Base-by-base conservation (phyloP, 495 filamentous ascomycete species). In the Elaphomyces granulatus region DNA sequence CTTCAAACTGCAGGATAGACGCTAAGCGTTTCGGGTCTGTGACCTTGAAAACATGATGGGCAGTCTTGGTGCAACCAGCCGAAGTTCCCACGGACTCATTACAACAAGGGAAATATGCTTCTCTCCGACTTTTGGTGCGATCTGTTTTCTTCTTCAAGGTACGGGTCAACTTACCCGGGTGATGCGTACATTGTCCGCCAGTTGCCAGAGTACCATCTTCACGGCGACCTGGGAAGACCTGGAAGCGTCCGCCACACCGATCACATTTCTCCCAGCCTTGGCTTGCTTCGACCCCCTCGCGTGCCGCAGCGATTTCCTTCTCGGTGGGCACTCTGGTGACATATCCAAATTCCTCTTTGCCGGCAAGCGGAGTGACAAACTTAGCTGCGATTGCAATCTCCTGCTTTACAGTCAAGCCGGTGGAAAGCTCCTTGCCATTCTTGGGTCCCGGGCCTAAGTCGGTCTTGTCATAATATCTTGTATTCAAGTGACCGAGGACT, bases 31-130 rank as follows among this genome's bases (percentile, higher is more conserved):
- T 86, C 1, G 69, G 55, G 34, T 85, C 77, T 2, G 71, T 76
- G 7, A 81, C 68, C 53, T 92, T 95, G 72, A 90, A 96, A 16
- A 95, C 90, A 50, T 99, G 90, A 2, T 70, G 75, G 2, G 70
- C 52, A 12, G 64, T 64, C 38, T 64, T 73, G 2, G 69, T 74
- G 55, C 90, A 99, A 15, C 90, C 90, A 0, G 68, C 47, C 0
- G 75, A 74, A 20, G 76, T 67, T 12, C 84, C 84, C 8, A 86
- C 48, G 2, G 63, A 56, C 50, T 83, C 68, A 38, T 78, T 71
- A 55, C 90, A 99, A 57, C 90, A 99, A 18, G 75, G 64, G 45
- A 73, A 90, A 34, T 68, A 72, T 40, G 71, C 67, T n/a, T 78
- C 69, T 15, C 44, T 41, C 38, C 58, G 42, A 23, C 63, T 49